Base-by-base conservation (phyloP, 805 yeast genomes). In the Metschnikowia proteae region DNA sequence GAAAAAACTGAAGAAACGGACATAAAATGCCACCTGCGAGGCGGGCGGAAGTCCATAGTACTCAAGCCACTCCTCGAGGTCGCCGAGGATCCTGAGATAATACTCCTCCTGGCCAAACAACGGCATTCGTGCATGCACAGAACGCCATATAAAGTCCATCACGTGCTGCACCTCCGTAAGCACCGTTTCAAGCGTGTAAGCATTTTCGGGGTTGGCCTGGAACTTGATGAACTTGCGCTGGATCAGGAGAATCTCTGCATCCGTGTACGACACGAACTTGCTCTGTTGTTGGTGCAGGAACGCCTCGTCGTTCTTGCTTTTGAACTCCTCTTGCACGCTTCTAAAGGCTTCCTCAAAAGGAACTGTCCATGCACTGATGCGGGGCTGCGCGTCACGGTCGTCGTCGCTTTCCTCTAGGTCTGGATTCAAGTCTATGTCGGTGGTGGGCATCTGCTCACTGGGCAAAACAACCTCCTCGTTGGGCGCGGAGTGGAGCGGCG, bases 101-200 rank as follows among this genome's bases (percentile, higher is more conserved):
- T 84, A 85, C 45, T 81, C 81, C 0, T 77, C 70, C 61, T 84
- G 91, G 0, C 87, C 88, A 58, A 79, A 79, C 6, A 67, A 54
- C n/a, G 44, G 48, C 13, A 53, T 56, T 30, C 60, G 46, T 28
- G 53, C 53, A 30, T 56, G 50, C 2, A 84, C 70, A 0, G 89
- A 81, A 47, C 75, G 76, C 88, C 88, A 83, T 5, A 86, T 64
- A 36, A 87, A 69, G 41, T 76, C 80, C 3, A 84, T 56, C 1
- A 85, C 61, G 6, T 68, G 63, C 34, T 71, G 69, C 26, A 84
- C 57, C 37, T 82, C 86, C 0, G 46, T 53, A 1, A 79, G 50
- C 5, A 83, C 61, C 3, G 71, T 58, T 9, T 32, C 42, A n/a
- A 70, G 49, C 11, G 61, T 49, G 46, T 70, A 67, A 6, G 48